These are phyloP conservation scores for Lasiosphaeria ovina DNA, from an alignment of 495 filamentous ascomycete genomes.

Conservation along the genomic window DNA sequence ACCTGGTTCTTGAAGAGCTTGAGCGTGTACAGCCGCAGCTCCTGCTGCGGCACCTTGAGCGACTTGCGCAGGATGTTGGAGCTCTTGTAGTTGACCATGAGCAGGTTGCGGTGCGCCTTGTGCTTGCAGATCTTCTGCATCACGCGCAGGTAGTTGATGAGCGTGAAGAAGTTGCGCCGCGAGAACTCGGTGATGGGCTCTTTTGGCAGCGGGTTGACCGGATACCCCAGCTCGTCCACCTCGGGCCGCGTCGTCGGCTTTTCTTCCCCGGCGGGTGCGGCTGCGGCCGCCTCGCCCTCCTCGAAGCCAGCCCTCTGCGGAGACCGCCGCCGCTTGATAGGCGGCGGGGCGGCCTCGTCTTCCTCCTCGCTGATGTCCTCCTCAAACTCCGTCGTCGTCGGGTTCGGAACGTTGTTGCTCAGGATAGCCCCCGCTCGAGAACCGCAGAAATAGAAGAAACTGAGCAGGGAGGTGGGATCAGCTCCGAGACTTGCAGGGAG, in stretches of 20 bases:
- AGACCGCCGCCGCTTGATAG: constrained; percentile 61
- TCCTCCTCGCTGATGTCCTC: constrained; percentile 18
- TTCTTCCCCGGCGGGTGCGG: not conserved
- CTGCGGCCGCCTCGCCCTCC: not conserved
- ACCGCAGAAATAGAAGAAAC: constrained; percentile 89
- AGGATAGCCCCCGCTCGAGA: constrained; percentile 40
- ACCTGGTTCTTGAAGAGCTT: constrained; percentile 98
- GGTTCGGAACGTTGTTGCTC: constrained; percentile 19
- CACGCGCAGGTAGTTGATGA: constrained; percentile 89
- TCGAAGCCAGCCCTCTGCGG: constrained; percentile 15
- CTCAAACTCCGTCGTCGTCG: constrained; percentile 28
- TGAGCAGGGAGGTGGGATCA: constrained; percentile 26
- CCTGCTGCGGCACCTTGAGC: constrained; percentile 83
- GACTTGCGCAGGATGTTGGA: constrained; percentile 84
- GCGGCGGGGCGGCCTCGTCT: constrained; percentile 69
- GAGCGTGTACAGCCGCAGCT: constrained; percentile 88
- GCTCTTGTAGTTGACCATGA: constrained; percentile 92
- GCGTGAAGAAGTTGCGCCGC: constrained; percentile 89
- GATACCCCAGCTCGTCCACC: constrained; percentile 86
- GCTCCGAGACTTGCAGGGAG: not conserved
- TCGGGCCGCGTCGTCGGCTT: constrained; percentile 59
- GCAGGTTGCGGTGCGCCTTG: constrained; percentile 88
- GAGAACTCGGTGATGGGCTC: constrained; percentile 87
- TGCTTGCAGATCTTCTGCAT: constrained; percentile 96
- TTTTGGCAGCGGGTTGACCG: constrained; percentile 59